phyloP scores from a whole-genome alignment of 1,139 yeast genomes.

The Hyphopichia khmerensis region DNA sequence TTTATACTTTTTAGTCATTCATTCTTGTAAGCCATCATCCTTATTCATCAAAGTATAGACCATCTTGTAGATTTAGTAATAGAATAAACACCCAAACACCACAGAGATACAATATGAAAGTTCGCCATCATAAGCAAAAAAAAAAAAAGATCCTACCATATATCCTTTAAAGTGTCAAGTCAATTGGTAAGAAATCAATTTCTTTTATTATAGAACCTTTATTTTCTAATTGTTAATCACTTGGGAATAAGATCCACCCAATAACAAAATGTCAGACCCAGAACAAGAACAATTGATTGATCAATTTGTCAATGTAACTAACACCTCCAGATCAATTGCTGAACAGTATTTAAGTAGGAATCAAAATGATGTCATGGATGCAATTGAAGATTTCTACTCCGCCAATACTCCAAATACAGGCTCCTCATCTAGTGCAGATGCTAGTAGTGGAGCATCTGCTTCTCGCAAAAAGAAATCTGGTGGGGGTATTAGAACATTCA shows the following conservation, averaged over 20 bases:
- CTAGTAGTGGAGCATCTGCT: conserved; percentile 4
- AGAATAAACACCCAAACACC: neutral
- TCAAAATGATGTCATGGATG: conserved; percentile 35
- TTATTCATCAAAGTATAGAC: too few species aligned
- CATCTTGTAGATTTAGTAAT: too few species aligned
- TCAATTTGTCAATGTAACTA: conserved; percentile 50
- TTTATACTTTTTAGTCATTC: neutral
- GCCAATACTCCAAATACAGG: conserved; percentile 8
- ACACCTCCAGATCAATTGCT: conserved; percentile 38
- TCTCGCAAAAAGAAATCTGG: conserved; percentile 2
- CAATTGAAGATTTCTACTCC: conserved; percentile 46
- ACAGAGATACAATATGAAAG: neutral
- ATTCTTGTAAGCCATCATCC: too few species aligned
- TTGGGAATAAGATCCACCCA: neutral
- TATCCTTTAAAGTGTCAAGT: too few species aligned
- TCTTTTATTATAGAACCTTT: too few species aligned
- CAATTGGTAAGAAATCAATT: too few species aligned
- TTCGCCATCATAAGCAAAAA: conserved; percentile 1
- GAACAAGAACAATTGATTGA: conserved; percentile 34
- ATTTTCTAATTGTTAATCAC: too few species aligned
- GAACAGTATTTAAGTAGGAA: conserved; percentile 43
- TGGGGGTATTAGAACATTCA: conserved; percentile 45
- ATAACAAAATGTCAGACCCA: conserved; percentile 15
- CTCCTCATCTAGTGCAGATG: conserved; percentile 2
- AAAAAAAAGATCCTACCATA: too few species aligned